Conservation (phyloP, 257 asterid species). For the Galeopsis tetrahit region DNA sequence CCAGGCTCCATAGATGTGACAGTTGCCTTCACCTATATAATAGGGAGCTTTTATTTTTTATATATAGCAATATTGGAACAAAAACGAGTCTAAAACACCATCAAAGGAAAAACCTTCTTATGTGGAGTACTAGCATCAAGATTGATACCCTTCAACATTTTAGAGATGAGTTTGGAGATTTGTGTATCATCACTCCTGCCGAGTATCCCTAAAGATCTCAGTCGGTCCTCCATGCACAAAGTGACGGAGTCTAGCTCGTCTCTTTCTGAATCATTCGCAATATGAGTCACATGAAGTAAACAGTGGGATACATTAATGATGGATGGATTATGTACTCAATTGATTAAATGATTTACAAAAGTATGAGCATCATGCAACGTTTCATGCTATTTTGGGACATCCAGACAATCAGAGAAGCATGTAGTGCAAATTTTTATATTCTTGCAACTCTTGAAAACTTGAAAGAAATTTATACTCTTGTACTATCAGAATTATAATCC, state of each 20-base stretch:
- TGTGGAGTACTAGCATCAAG: conserved; percentile 58
- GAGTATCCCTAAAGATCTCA: conserved; percentile 76
- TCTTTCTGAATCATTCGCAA: conserved; percentile 43
- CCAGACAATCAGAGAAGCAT: not conserved
- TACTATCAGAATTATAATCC: conserved; percentile 5
- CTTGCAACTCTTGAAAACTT: not conserved
- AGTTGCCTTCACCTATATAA: conserved; percentile 62
- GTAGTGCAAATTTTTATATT: not conserved
- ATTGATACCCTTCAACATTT: conserved; percentile 56
- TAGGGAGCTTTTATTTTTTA: conserved; percentile 11
- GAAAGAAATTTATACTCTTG: not conserved
- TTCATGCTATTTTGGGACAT: not conserved
- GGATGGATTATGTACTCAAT: not conserved
- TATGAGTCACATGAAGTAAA: conserved; percentile 13
- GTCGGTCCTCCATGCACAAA: conserved; percentile 79
- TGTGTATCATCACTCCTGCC: conserved; percentile 43
- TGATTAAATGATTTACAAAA: not conserved
- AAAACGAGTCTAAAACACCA: conserved; percentile 17
- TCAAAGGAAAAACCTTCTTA: conserved; percentile 56
- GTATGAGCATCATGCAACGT: not conserved
- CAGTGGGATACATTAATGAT: conserved; percentile 2
- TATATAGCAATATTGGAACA: not conserved
- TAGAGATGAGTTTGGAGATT: conserved; percentile 46
- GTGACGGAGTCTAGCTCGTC: conserved; percentile 49
- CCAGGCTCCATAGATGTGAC: conserved; percentile 61